Conservation (phyloP, 1,284 basidiomycete genomes). For the Grifola frondosa region DNA sequence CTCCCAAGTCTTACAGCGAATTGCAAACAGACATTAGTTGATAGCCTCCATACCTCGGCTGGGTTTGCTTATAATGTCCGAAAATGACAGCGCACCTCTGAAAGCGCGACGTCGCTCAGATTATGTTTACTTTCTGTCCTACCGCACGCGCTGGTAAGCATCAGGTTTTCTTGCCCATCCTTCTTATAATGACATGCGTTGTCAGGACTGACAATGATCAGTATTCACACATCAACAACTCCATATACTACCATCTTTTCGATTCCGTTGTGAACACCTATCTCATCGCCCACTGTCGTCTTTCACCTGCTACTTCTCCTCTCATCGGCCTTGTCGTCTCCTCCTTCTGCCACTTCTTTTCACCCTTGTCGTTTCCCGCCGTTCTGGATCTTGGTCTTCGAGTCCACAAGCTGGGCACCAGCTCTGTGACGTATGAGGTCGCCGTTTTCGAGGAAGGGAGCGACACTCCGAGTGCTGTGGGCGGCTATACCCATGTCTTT, state of each 20-base stretch:
- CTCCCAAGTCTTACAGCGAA: no score
- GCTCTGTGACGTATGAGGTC: slow-evolving; percentile 74
- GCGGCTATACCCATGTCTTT: slow-evolving; percentile 82
- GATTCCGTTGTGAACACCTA: slow-evolving; percentile 77
- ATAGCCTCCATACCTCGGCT: no score
- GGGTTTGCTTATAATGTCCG: no score
- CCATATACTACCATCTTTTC: slow-evolving; percentile 76
- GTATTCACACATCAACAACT: slow-evolving; percentile 76
- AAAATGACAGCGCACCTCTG: slow-evolving; percentile 10
- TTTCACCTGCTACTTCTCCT: slow-evolving; percentile 37
- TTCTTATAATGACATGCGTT: not conserved
- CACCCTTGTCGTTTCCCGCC: slow-evolving; percentile 67
- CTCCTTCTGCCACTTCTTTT: slow-evolving; percentile 71
- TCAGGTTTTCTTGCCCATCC: not conserved
- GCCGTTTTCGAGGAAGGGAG: slow-evolving; percentile 61
- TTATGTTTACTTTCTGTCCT: slow-evolving; percentile 58
- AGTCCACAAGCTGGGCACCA: slow-evolving; percentile 62
- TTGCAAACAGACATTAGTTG: no score
- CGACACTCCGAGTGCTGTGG: slow-evolving; percentile 57
- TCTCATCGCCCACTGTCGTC: slow-evolving; percentile 56
- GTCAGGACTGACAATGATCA: slow-evolving; percentile 80
- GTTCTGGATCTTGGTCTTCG: slow-evolving; percentile 65
- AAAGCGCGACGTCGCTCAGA: slow-evolving; percentile 45
- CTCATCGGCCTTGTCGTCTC: slow-evolving; percentile 72
- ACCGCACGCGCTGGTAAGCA: slow-evolving; percentile 68